These are phyloP conservation scores for Anthracocystis setariae DNA, from an alignment of 1,284 basidiomycete species.

Conservation along the genomic window DNA sequence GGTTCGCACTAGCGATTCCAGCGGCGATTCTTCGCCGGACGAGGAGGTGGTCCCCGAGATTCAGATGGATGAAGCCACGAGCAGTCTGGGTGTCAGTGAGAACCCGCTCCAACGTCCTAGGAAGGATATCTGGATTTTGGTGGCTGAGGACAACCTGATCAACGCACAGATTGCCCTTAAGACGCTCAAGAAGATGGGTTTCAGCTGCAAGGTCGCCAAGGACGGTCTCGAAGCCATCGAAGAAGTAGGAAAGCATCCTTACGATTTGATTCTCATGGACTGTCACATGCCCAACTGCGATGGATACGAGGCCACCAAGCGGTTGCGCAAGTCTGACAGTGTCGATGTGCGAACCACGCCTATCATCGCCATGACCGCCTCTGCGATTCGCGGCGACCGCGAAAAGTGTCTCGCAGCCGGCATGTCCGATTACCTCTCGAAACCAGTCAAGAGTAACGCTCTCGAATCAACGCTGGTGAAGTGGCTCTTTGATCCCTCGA, in stretches of 20 bases:
- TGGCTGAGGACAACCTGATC: constrained; percentile 65
- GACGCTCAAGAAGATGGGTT: constrained; percentile 64
- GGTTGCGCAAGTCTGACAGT: constrained; percentile 53
- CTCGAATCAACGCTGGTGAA: constrained; percentile 58
- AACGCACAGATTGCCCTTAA: constrained; percentile 64
- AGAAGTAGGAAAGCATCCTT: constrained; percentile 52
- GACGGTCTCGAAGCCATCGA: constrained; percentile 61
- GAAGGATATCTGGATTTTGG: constrained; percentile 64
- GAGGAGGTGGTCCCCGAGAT: constrained; percentile 26
- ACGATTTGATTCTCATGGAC: constrained; percentile 59
- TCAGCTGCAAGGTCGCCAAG: constrained; percentile 60
- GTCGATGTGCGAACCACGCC: constrained; percentile 56
- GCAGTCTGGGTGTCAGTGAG: constrained; percentile 50
- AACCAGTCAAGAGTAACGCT: constrained; percentile 61
- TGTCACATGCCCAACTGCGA: constrained; percentile 64
- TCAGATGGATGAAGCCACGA: constrained; percentile 48
- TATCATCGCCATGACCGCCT: constrained; percentile 64
- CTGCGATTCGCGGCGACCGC: constrained; percentile 62
- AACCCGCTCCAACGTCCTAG: constrained; percentile 50
- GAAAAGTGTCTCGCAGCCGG: constrained; percentile 61
- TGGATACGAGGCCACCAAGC: constrained; percentile 61
- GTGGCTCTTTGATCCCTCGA: constrained; percentile 60
- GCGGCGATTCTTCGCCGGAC: constrained; percentile 36
- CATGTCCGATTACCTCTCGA: constrained; percentile 64
- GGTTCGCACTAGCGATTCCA: constrained; percentile 29